Conservation (phyloP, 345 rosid genomes). For the Ceriops zippeliana region DNA sequence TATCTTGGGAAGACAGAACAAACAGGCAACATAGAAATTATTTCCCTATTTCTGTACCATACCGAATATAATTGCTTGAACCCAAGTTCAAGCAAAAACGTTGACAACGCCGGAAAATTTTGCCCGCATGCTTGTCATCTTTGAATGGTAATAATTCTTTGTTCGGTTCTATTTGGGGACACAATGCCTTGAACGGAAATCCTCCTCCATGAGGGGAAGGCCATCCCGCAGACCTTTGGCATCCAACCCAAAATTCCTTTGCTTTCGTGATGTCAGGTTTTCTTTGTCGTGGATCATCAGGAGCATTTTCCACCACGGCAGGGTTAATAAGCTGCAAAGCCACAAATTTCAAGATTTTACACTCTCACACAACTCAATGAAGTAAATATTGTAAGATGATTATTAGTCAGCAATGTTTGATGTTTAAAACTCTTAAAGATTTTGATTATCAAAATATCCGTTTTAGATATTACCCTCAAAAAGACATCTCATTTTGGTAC, state of each 20-base stretch:
- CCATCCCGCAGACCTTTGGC: constrained; percentile 81
- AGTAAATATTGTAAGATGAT: too few relatives aligned
- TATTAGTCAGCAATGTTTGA: too few relatives aligned
- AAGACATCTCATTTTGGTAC: too few relatives aligned
- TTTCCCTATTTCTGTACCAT: too few relatives aligned
- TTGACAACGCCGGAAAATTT: neutral
- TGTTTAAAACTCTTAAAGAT: too few relatives aligned
- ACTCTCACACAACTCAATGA: too few relatives aligned
- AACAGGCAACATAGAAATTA: too few relatives aligned
- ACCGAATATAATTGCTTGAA: too few relatives aligned
- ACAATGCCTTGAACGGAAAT: constrained; percentile 71
- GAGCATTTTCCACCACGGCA: constrained; percentile 83
- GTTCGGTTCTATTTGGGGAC: constrained; percentile 41
- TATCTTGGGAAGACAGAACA: too few relatives aligned
- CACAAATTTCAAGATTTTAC: neutral
- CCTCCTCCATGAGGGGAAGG: constrained; percentile 87
- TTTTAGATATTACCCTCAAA: too few relatives aligned
- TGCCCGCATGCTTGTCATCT: neutral
- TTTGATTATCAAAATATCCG: too few relatives aligned
- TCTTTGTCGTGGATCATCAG: constrained; percentile 86
- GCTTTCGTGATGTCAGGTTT: constrained; percentile 88
- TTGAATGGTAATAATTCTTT: neutral
- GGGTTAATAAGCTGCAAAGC: constrained; percentile 64
- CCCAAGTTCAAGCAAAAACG: neutral
- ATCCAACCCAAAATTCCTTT: constrained; percentile 87